Base-by-base conservation (phyloP, 768 basidiomycete species). In the Cystofilobasidium capitatum region DNA sequence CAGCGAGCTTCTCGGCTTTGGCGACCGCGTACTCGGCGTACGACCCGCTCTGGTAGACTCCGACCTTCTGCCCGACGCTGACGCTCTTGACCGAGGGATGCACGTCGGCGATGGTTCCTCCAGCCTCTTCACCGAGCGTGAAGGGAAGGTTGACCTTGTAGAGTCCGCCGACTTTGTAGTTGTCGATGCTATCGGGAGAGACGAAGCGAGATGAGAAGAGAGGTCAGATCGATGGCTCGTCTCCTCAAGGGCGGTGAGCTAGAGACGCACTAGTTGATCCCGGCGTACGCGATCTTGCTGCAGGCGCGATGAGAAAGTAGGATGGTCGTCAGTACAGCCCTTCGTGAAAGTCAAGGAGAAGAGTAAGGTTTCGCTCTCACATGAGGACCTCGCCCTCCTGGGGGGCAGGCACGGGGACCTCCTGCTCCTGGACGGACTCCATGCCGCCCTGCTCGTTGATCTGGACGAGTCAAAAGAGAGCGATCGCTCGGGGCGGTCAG, bases 101-200 rank as follows among this genome's bases (percentile, higher is more conserved):
- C 40, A 94, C 79, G 16, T 82, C 81, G 47, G 88, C 81, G 64
- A 98, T 81, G 7, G 80, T 83, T 0, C 96, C 96, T 1, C 88
- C 81, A 0, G 82, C 82, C 77, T 98, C 94, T 71, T 82, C 82
- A 4, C 93, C 92, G 26, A 92, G 78, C 16, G 83, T 81, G 42
- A 82, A 81, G 7, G 90, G 88, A 71, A 86, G 83, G 14, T 77
- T 71, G 26, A 71, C 35, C 44, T 71, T 77, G 76, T 77, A 86
- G 83, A 81, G 70, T 4, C 80, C 81, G 9, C 75, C 72, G 49
- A 91, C 81, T 74, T 82, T 84, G 76, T 96, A 93, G 51, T 84
- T 85, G 74, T 17, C 10, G 24, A 49, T 49, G 42, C 42, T 45
- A 20, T 14, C 9, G 24, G 39, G 22, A 42, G 22, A 31, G 44